Base-by-base conservation (phyloP, 192 early-diverging fungal genomes). In the Entomortierella beljakovae region DNA sequence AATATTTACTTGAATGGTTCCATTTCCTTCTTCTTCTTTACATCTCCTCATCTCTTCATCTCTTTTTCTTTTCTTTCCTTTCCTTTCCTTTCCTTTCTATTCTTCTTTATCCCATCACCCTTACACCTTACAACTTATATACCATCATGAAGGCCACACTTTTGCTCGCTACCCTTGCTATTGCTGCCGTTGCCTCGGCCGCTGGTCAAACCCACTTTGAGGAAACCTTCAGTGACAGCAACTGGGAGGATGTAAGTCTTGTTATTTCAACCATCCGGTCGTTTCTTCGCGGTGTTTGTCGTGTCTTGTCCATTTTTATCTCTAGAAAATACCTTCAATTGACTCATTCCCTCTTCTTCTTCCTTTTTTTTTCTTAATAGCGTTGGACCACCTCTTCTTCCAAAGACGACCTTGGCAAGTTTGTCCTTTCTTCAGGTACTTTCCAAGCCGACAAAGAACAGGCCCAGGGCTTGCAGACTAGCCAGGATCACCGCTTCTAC, bases 401-500 rank as follows among this genome's bases (percentile, higher is more conserved):
- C 59, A 88, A 85, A 50, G 87, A 85, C 29, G 92, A 95, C 67
- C 83, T 93, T 22, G 97, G 97, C 50, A 80, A 76, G 48, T 90
- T 94, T 77, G 86, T 85, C 65, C 84, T 96, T 48, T 86, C 89
- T 49, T 48, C 88, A 42, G 96, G 95, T 34, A 88, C 88, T 35
- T 96, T 92, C 89, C 88, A 80, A 68, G 90, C 88, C 31, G 89
- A 96, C 84, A 85, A 91, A 64, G 82, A 84, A 53, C 72, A 86
- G 63, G 84, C 77, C 70, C 83, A 81, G 55, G 95, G 94, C 57
- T 86, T 98, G 51, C 88, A 95, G 76, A 94, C 95, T 7, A 51
- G 85, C 53, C 83, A 96, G 62, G 94, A 97, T 51, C 90, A 91
- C 48, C 85, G 88, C 34, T 96, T 94, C 88, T 98, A 97, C 84